A percentile compares a stretch with the other conserved stretches of the same genome.
Conservation (phyloP, 495 filamentous ascomycete species). For the Aspergillus diversus region DNA sequence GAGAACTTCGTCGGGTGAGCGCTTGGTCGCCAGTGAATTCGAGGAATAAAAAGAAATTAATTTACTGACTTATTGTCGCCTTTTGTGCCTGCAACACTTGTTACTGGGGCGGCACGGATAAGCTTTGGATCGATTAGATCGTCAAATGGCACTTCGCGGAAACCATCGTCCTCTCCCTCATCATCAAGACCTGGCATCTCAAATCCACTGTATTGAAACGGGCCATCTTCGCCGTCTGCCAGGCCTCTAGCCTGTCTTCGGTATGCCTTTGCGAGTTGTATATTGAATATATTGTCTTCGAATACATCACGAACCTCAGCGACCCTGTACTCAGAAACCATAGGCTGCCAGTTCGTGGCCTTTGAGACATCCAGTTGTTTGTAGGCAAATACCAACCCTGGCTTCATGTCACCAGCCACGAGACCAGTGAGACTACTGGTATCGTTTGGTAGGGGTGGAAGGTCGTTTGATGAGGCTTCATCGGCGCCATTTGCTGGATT, state of each 20-base stretch:
- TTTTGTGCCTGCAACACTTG: conserved; percentile 24
- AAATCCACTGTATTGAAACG: conserved; percentile 64
- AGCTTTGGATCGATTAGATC: conserved; percentile 67
- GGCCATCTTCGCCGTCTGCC: conserved; percentile 57
- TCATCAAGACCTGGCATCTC: conserved; percentile 66
- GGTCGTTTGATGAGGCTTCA: conserved; percentile 42
- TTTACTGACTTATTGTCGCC: conserved; percentile 50
- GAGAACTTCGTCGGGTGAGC: conserved; percentile 44
- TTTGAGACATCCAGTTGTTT: conserved; percentile 74
- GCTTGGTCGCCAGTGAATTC: conserved; percentile 27
- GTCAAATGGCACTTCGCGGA: conserved; percentile 52
- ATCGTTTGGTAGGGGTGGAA: conserved; percentile 71
- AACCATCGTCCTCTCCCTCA: conserved; percentile 58
- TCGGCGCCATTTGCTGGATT: conserved; percentile 5
- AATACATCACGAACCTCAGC: conserved; percentile 62
- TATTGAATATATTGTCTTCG: conserved; percentile 51
- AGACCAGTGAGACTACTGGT: conserved; percentile 57
- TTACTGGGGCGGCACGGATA: conserved; percentile 41
- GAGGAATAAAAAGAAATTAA: conserved; percentile 38
- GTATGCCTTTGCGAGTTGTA: conserved; percentile 74
- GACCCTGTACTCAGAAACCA: conserved; percentile 66
- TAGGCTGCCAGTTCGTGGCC: conserved; percentile 77
- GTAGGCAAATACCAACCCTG: conserved; percentile 78
- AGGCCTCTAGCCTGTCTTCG: conserved; percentile 51
- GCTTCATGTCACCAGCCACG: conserved; percentile 51